Evolutionary conservation across 73 alveolate species (phyloP).

Genomic region (Paramecium bursaria): DNA sequence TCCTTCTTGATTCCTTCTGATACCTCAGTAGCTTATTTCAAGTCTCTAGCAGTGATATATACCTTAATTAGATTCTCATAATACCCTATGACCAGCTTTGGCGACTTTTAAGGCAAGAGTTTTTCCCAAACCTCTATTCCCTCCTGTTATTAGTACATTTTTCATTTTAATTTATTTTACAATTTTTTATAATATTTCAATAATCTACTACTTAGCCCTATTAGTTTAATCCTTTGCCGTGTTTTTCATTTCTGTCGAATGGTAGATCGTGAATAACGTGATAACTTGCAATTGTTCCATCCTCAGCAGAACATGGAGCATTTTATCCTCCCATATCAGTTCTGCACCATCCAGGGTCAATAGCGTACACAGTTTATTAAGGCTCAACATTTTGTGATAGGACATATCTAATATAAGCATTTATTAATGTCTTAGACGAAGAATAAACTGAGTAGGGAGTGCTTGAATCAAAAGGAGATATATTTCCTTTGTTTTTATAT

Average conservation of each 20-base stretch:
- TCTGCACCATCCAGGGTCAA: constrained; percentile 74
- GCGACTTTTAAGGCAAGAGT: constrained; percentile 12
- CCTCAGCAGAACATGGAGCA: constrained; percentile 70
- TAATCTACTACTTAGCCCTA: constrained; percentile 23
- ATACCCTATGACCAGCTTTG: too few relatives aligned
- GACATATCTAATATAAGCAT: constrained; percentile 70
- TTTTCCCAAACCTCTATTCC: constrained; percentile 38
- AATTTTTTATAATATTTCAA: too few relatives aligned
- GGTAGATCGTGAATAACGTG: constrained; percentile 36
- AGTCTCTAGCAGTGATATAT: too few relatives aligned
- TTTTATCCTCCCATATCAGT: constrained; percentile 73
- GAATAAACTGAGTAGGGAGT: constrained; percentile 8
- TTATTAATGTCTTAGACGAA: constrained; percentile 64
- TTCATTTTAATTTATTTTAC: too few relatives aligned
- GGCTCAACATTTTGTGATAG: neutral
- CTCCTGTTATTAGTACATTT: constrained; percentile 45
- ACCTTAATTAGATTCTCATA: too few relatives aligned
- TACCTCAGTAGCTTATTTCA: too few relatives aligned
- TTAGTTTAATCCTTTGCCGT: constrained; percentile 50
- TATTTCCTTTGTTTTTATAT: neutral
- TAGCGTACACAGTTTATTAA: constrained; percentile 30
- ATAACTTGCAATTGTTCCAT: constrained; percentile 62
- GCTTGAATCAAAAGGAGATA: neutral
- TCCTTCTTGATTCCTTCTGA: too few relatives aligned
- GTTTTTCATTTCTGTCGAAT: constrained; percentile 50